Percentiles rank a stretch among this genome's conserved stretches.
Conservation (phyloP, 345 rosid species). For the Populus euphratica region DNA sequence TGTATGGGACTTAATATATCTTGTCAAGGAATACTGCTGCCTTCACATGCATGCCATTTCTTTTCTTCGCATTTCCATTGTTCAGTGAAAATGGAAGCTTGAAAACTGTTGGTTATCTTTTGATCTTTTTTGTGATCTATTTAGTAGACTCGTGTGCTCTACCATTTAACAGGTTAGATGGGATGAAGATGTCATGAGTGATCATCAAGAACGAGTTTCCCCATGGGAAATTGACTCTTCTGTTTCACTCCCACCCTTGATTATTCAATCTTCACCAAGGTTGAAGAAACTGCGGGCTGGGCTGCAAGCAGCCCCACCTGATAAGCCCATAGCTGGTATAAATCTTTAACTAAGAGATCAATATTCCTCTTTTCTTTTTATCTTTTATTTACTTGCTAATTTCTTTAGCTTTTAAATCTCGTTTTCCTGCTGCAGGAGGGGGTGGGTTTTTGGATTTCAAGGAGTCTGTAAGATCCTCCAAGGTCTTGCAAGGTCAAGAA, state of each 20-base stretch:
- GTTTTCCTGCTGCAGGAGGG: conserved; percentile 40
- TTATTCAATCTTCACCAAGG: conserved; percentile 74
- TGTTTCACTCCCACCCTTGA: conserved; percentile 63
- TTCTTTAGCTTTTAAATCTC: not conserved
- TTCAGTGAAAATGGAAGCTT: not conserved
- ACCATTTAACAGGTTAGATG: conserved; percentile 61
- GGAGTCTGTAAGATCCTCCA: conserved; percentile 83
- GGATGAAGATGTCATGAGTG: conserved; percentile 60
- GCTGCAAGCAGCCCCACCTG: conserved; percentile 49
- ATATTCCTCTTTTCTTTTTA: not conserved
- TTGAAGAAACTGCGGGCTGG: conserved; percentile 67
- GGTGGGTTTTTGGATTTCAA: conserved; percentile 71
- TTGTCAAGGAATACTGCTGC: no score
- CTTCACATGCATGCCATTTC: not conserved
- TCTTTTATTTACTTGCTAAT: not conserved
- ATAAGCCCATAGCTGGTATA: conserved; percentile 52
- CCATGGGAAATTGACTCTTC: conserved; percentile 92
- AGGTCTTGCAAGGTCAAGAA: conserved; percentile 99
- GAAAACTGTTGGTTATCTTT: not conserved
- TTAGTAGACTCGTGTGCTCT: not conserved
- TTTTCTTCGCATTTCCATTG: not conserved
- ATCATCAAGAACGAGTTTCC: conserved; percentile 71
- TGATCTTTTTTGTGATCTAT: not conserved
- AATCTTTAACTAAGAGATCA: not conserved
- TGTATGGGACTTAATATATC: no score